Evolutionary conservation across 1,284 basidiomycete species (phyloP).

Genomic region (Pholiota adiposa): DNA sequence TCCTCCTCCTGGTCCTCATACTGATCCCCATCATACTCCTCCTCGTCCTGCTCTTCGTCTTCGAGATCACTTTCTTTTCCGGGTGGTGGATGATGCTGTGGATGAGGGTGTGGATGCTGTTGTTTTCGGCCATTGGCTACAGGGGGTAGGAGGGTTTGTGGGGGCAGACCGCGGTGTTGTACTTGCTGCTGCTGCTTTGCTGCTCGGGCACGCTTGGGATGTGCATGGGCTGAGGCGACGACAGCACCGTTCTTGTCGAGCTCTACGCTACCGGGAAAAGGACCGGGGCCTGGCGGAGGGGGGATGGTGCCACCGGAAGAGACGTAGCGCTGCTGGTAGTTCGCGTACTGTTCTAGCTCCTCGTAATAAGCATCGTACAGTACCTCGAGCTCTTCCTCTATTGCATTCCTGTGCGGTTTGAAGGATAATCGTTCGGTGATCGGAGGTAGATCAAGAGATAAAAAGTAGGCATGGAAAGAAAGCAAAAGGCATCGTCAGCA

Average conservation of each 20-base stretch:
- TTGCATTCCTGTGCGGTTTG: constrained; percentile 73
- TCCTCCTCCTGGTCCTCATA: constrained; percentile 67
- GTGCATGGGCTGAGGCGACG: constrained; percentile 60
- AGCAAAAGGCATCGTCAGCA: constrained; percentile 20
- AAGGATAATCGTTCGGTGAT: constrained; percentile 26
- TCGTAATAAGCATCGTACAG: constrained; percentile 99
- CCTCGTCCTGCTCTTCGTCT: constrained; percentile 65
- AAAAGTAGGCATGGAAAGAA: constrained; percentile 22
- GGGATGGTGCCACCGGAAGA: constrained; percentile 84
- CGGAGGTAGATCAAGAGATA: constrained; percentile 32
- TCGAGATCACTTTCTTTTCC: constrained; percentile 68
- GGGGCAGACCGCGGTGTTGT: constrained; percentile 32
- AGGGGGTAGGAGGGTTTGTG: constrained; percentile 23
- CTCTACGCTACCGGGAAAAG: constrained; percentile 97
- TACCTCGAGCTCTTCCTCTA: constrained; percentile 99
- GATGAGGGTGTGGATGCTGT: constrained; percentile 30
- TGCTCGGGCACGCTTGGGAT: constrained; percentile 37
- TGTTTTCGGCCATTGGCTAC: constrained; percentile 55
- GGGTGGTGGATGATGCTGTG: constrained; percentile 30
- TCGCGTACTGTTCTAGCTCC: constrained; percentile 98
- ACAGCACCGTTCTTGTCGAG: constrained; percentile 90
- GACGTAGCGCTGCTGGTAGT: constrained; percentile 94
- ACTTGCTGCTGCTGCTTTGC: constrained; percentile 36
- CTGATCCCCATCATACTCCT: constrained; percentile 69
- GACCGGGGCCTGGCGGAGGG: constrained; percentile 94